Evolutionary conservation across 768 basidiomycete species (phyloP).

Genomic region (Mrakia gelida): DNA sequence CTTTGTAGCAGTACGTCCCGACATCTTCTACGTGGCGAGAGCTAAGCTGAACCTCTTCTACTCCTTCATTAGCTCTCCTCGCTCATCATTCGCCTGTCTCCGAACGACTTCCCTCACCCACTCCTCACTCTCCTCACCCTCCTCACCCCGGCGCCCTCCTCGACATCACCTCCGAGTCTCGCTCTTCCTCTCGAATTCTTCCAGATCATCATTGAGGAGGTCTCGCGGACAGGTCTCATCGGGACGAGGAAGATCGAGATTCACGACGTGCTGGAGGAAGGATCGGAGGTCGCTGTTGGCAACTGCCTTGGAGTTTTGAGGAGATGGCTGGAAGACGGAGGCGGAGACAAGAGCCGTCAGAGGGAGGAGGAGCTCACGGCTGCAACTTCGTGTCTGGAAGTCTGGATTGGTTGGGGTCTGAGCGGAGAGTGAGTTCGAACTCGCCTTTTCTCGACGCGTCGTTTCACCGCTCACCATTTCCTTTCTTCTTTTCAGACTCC

Average conservation of each 20-base stretch:
- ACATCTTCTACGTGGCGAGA: background rate
- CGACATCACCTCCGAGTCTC: conserved; percentile 43
- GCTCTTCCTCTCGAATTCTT: conserved; percentile 20
- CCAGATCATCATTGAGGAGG: conserved; percentile 47
- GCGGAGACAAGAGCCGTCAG: conserved; percentile 36
- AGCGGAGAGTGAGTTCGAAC: conserved; percentile 57
- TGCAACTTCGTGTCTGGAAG: conserved; percentile 72
- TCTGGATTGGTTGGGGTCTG: conserved; percentile 69
- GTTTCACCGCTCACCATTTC: background rate
- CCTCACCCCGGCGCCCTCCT: conserved; percentile 56
- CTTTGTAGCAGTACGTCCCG: conserved; percentile 69
- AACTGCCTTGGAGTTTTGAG: background rate
- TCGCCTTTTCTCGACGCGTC: background rate
- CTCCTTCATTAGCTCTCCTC: conserved; percentile 15
- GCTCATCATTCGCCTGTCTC: conserved; percentile 49
- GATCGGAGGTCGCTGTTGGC: conserved; percentile 23
- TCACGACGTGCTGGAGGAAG: conserved; percentile 12
- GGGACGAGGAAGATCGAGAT: conserved; percentile 23
- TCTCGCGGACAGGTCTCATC: conserved; percentile 50
- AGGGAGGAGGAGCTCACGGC: conserved; percentile 56
- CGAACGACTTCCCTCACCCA: conserved; percentile 66
- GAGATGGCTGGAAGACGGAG: conserved; percentile 39
- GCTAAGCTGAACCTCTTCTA: background rate
- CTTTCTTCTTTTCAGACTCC: conserved; percentile 46
- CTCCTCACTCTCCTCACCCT: conserved; percentile 60